Percentiles rank a stretch among this genome's conserved stretches.
Conservation (phyloP, 805 yeast species). For the Hanseniaspora clermontiae region DNA sequence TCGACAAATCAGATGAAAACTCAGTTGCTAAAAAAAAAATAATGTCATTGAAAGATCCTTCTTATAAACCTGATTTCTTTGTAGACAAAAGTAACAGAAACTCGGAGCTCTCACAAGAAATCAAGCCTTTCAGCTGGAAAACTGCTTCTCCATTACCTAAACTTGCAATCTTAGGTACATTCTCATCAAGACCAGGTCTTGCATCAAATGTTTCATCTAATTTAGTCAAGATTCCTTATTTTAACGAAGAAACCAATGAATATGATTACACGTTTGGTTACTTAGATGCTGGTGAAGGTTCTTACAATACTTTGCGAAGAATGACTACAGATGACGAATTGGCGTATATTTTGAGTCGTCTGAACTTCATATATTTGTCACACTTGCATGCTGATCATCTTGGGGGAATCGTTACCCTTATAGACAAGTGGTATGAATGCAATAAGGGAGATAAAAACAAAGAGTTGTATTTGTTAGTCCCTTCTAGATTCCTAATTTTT, state of each 20-base stretch:
- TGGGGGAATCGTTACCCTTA: slow-evolving; percentile 61
- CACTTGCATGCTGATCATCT: slow-evolving; percentile 98
- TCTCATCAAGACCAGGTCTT: slow-evolving; percentile 78
- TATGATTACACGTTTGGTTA: slow-evolving; percentile 36
- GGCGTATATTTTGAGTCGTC: slow-evolving; percentile 40
- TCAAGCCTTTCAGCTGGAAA: not conserved
- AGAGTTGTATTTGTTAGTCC: slow-evolving; percentile 50
- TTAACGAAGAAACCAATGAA: slow-evolving; percentile 17
- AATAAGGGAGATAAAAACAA: slow-evolving; percentile 30
- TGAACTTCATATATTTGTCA: slow-evolving; percentile 56
- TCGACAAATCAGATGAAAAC: not conserved
- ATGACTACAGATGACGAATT: slow-evolving; percentile 40
- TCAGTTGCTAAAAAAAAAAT: not conserved
- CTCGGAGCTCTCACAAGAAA: not conserved
- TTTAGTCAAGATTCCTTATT: slow-evolving; percentile 55
- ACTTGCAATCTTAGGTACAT: slow-evolving; percentile 75
- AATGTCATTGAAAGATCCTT: not conserved
- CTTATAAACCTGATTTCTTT: not conserved
- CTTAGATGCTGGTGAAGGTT: slow-evolving; percentile 93
- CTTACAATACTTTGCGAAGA: slow-evolving; percentile 59
- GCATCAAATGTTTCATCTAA: slow-evolving; percentile 78
- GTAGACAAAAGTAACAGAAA: not conserved
- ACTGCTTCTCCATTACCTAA: slow-evolving; percentile 26
- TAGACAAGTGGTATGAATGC: slow-evolving; percentile 50
- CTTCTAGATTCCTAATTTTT: slow-evolving; percentile 61